Percentiles rank a stretch among this genome's conserved stretches.
phyloP scores from a whole-genome alignment of 1,284 basidiomycete species.

The Leccinum proximum region DNA sequence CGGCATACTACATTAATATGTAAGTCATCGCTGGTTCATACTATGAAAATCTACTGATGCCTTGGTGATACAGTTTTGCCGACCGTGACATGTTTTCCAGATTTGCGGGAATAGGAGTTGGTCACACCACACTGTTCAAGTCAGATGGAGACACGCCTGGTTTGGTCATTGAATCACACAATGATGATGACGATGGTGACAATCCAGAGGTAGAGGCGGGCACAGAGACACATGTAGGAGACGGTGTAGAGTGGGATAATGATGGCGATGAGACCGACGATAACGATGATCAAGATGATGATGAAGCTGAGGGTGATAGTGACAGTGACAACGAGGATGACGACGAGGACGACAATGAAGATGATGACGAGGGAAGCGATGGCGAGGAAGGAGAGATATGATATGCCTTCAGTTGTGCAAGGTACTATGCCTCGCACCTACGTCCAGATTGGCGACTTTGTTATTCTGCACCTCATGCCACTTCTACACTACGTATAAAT shows the following conservation, averaged over 20 bases:
- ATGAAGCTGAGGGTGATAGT: neutral
- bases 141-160: neutral
- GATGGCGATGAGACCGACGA: neutral
- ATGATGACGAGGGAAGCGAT: neutral
- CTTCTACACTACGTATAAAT: too few species aligned
- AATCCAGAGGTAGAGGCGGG: neutral
- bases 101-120: neutral
- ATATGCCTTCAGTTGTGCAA: neutral
- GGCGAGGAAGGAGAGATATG: neutral
- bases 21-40: neutral
- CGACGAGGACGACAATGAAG: too few species aligned
- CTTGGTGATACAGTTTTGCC: neutral
- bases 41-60: neutral
- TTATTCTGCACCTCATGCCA: too few species aligned
- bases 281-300: neutral
- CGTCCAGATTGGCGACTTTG: too few species aligned
- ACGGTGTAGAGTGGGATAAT: neutral
- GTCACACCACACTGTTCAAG: neutral
- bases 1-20: slow-evolving; percentile 10
- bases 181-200: neutral
- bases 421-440: too few species aligned
- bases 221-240: neutral
- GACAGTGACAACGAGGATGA: neutral
- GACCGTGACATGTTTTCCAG: neutral
- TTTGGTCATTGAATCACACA: neutral